Evolutionary conservation across 192 early-diverging fungal species (phyloP).

Genomic region (Backusella mclennaniae): DNA sequence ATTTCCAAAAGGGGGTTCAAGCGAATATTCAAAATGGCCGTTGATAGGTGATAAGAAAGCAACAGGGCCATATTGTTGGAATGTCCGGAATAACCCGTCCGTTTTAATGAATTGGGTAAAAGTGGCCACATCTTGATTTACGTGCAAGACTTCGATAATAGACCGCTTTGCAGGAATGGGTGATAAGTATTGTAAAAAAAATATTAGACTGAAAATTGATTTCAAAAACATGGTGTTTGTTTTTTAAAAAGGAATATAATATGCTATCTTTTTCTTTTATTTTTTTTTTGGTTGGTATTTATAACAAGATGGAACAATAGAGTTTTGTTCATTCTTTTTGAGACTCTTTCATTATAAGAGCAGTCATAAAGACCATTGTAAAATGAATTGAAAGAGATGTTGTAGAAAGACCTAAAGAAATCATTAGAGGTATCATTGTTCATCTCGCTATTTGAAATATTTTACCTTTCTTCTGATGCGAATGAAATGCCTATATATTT

Average conservation of each 20-base stretch:
- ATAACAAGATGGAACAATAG: neutral
- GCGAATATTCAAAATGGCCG: neutral
- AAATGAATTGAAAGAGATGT: neutral
- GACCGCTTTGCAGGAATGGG: neutral
- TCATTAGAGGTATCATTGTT: neutral
- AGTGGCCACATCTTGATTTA: neutral
- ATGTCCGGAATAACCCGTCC: neutral
- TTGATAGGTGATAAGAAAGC: neutral
- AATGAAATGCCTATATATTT: neutral
- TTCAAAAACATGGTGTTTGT: neutral
- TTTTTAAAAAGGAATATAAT: neutral
- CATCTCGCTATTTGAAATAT: neutral
- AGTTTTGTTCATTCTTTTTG: neutral
- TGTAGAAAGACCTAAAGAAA: neutral
- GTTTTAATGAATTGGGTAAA: neutral
- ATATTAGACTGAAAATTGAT: neutral
- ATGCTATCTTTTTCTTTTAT: neutral
- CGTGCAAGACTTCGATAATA: neutral
- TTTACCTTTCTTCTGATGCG: neutral
- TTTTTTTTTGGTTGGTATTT: neutral
- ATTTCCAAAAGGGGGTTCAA: neutral
- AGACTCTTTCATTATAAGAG: neutral
- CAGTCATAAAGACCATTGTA: neutral
- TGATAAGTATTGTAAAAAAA: neutral
- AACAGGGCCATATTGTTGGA: neutral